Conservation (phyloP, 352 stramenopile species). For the Globisporangium perplexum region DNA sequence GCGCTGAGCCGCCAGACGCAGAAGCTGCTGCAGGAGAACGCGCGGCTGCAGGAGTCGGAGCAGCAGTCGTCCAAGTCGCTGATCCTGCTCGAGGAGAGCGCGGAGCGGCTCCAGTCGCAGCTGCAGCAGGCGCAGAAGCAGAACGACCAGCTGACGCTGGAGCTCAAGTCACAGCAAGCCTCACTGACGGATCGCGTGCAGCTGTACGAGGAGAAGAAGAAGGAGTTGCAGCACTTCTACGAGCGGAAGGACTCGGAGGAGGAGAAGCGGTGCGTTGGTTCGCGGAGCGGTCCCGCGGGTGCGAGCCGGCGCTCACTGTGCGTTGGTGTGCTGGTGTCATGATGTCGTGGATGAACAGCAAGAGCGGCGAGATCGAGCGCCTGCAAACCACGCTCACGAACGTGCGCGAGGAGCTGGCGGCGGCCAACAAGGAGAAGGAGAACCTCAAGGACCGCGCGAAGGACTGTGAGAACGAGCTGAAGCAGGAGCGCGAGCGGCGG, state of each 20-base stretch:
- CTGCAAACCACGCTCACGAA: conserved; percentile 45
- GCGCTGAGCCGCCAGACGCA: conserved; percentile 17
- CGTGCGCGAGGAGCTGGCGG: conserved; percentile 42
- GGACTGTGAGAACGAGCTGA: conserved; percentile 35
- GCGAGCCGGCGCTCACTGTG: no score
- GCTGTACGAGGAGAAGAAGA: conserved; percentile 60
- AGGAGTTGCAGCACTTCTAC: conserved; percentile 60
- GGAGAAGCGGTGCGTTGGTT: conserved; percentile 25
- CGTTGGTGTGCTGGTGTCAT: background rate
- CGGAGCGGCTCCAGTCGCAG: conserved; percentile 39
- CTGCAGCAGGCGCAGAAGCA: conserved; percentile 45
- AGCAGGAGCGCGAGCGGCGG: conserved; percentile 46
- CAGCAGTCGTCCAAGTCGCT: conserved; percentile 27
- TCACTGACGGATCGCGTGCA: conserved; percentile 40
- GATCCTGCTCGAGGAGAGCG: conserved; percentile 25
- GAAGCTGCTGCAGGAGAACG: conserved; percentile 23
- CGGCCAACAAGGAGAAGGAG: conserved; percentile 41
- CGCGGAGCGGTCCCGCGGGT: no score
- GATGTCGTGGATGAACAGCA: conserved; percentile 18
- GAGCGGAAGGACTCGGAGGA: conserved; percentile 50
- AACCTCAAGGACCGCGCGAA: conserved; percentile 35
- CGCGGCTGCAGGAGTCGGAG: conserved; percentile 27
- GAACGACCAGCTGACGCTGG: conserved; percentile 52
- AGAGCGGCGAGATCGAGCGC: conserved; percentile 43
- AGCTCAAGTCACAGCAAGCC: conserved; percentile 47